Percentiles rank a stretch among this genome's conserved stretches.
phyloP scores from a whole-genome alignment of 306 rosid species.

The Arachis stenosperma region DNA sequence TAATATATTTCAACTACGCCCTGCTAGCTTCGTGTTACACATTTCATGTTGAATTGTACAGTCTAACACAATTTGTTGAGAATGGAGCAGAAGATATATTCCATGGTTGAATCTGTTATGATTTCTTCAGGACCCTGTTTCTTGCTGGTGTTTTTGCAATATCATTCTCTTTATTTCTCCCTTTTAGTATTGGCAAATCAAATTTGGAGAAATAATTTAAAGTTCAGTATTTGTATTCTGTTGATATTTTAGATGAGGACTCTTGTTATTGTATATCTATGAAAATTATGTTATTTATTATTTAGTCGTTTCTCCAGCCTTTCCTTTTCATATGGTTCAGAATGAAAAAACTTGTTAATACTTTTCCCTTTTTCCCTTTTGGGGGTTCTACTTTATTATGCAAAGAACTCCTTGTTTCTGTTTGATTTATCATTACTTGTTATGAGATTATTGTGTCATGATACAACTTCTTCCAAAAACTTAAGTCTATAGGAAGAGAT shows the following conservation, averaged over 20 bases:
- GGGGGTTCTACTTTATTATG: neutral
- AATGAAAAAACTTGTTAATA: too few relatives aligned
- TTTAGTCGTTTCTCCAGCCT: neutral
- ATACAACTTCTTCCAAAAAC: too few relatives aligned
- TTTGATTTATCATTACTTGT: neutral
- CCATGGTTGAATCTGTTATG: constrained; percentile 39
- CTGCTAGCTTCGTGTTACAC: constrained; percentile 14
- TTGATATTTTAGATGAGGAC: constrained; percentile 22
- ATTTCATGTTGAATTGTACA: constrained; percentile 51
- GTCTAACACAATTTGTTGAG: constrained; percentile 40
- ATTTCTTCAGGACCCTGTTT: constrained; percentile 26
- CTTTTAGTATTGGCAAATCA: neutral
- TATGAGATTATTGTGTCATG: neutral
- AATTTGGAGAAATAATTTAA: constrained; percentile 29
- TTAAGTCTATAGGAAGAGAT: too few relatives aligned
- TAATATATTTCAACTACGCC: constrained; percentile 9
- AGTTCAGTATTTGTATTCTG: constrained; percentile 23
- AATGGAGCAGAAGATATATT: constrained; percentile 29
- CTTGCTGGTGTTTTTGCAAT: constrained; percentile 25
- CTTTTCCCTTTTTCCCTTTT: neutral
- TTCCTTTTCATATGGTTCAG: neutral
- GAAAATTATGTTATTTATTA: neutral
- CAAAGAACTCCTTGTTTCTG: constrained; percentile 15
- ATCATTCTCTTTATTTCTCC: neutral
- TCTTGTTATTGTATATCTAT: constrained; percentile 1